These are phyloP conservation scores for Stemphylium vesicarium DNA, from an alignment of 2,329 filamentous ascomycete genomes.

Conservation along the genomic window DNA sequence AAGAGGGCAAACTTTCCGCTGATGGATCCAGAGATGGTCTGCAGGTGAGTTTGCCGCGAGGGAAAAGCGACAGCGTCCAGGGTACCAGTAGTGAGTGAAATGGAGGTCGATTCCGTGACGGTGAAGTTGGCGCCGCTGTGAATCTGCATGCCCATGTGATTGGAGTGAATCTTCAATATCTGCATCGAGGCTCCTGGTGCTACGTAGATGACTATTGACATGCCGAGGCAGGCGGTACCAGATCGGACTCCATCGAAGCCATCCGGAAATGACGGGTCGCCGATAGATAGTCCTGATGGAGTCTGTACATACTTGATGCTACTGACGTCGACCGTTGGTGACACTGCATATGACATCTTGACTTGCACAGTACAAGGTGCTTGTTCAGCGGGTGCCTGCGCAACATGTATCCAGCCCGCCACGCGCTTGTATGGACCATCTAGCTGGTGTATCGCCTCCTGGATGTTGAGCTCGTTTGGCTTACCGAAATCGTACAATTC, in stretches of 20 bases:
- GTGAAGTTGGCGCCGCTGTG: slow-evolving; percentile 39
- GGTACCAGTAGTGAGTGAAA: slow-evolving; percentile 45
- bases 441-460: slow-evolving; percentile 40
- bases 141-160: slow-evolving; percentile 49
- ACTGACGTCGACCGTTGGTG: slow-evolving; percentile 38
- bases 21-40: slow-evolving; percentile 50
- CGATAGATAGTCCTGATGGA: slow-evolving; percentile 32
- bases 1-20: slow-evolving; percentile 50
- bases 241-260: slow-evolving; percentile 32
- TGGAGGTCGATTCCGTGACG: slow-evolving; percentile 42
- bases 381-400: slow-evolving; percentile 45
- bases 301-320: slow-evolving; percentile 38
- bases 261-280: slow-evolving; percentile 32
- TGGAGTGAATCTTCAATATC: slow-evolving; percentile 43
- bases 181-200: slow-evolving; percentile 40
- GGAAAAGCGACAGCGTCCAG: slow-evolving; percentile 43
- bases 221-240: slow-evolving; percentile 45
- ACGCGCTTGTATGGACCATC: slow-evolving; percentile 45
- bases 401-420: slow-evolving; percentile 48
- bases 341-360: slow-evolving; percentile 48
- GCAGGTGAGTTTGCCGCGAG: slow-evolving; percentile 50
- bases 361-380: slow-evolving; percentile 44
- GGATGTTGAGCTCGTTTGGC: slow-evolving; percentile 31
- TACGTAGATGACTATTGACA: slow-evolving; percentile 48
- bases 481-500: slow-evolving; percentile 39